Evolutionary conservation across 1,284 basidiomycete species (phyloP).

Genomic region (Apiotrichum akiyoshidainum): DNA sequence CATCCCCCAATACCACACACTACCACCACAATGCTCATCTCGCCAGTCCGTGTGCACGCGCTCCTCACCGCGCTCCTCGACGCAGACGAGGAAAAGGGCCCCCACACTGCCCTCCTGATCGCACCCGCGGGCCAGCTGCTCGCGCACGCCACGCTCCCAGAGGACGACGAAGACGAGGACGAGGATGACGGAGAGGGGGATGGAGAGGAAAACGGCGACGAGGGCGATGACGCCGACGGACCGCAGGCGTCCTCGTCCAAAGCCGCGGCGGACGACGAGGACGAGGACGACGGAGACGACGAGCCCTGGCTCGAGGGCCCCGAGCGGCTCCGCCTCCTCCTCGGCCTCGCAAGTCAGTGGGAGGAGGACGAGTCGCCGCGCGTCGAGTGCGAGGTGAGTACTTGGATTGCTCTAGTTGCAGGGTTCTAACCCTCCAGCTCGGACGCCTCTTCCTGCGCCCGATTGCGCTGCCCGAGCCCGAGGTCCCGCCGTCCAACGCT

Average conservation of each 20-base stretch:
- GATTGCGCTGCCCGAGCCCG: conserved; percentile 23
- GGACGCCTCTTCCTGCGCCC: conserved; percentile 27
- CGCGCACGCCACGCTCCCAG: conserved; percentile 19
- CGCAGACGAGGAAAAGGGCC: conserved; percentile 14
- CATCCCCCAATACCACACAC: background rate
- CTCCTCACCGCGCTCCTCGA: conserved; percentile 15
- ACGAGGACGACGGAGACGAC: conserved; percentile 15
- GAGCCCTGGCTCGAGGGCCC: conserved; percentile 38
- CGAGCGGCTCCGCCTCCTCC: conserved; percentile 35
- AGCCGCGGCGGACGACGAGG: background rate
- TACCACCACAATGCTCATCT: conserved; percentile 18
- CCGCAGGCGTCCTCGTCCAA: background rate
- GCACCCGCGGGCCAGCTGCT: conserved; percentile 32
- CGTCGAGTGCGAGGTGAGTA: conserved; percentile 39
- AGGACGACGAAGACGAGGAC: conserved; percentile 11
- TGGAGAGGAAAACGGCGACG: conserved; percentile 6
- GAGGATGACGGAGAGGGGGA: conserved; percentile 11
- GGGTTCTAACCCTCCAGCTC: conserved; percentile 15
- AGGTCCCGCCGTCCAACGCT: conserved; percentile 9
- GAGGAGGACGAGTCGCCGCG: conserved; percentile 35
- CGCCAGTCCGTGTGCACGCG: conserved; percentile 16
- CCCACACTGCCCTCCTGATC: conserved; percentile 36
- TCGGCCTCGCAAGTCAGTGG: conserved; percentile 40
- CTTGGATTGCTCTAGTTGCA: background rate
- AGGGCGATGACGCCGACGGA: conserved; percentile 1